phyloP scores from a whole-genome alignment of 192 early-diverging fungal species.

The Anaeromyces robustus region DNA sequence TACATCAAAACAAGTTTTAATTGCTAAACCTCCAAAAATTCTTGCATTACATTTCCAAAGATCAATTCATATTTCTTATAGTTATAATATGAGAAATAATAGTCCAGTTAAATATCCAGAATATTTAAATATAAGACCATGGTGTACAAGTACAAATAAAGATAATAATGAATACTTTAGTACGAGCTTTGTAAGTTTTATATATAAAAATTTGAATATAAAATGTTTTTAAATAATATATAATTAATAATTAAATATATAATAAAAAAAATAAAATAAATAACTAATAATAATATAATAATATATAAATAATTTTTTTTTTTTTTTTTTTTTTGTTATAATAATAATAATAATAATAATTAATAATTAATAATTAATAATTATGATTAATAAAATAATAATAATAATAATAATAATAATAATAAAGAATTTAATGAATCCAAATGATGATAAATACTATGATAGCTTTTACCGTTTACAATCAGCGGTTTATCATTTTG shows the following conservation, averaged over 20 bases:
- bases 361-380: too few relatives aligned
- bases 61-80: conserved; percentile 56
- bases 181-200: background rate
- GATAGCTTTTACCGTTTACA: background rate
- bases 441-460: conserved; percentile 10
- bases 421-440: background rate
- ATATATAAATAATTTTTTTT: too few relatives aligned
- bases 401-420: background rate
- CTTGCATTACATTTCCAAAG: conserved; percentile 78
- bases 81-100: conserved; percentile 59
- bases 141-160: conserved; percentile 49
- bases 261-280: too few relatives aligned
- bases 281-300: too few relatives aligned
- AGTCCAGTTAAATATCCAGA: conserved; percentile 52
- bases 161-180: conserved; percentile 27
- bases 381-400: too few relatives aligned
- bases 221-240: too few relatives aligned
- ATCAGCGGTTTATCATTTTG: conserved; percentile 25
- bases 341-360: too few relatives aligned
- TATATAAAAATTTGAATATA: too few relatives aligned
- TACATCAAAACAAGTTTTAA: conserved; percentile 65
- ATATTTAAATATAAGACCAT: conserved; percentile 59
- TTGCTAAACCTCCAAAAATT: conserved; percentile 66
- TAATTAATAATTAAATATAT: too few relatives aligned
- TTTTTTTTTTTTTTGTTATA: too few relatives aligned